Conservation (phyloP, 2,329 filamentous ascomycete species). For the Penicillium sp. region DNA sequence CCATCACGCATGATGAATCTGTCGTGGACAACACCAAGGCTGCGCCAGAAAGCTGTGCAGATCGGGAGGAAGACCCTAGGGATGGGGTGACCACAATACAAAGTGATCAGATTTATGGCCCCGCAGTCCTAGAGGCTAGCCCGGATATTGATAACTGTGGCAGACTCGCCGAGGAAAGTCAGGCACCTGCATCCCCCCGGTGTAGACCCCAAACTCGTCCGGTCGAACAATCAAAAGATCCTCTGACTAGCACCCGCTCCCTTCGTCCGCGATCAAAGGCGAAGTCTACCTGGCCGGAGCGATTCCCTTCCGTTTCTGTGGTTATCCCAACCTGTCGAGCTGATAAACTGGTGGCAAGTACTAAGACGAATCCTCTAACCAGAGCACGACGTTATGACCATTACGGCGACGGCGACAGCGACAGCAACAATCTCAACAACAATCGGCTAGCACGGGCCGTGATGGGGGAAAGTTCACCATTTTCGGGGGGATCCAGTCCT, state of each 20-base stretch:
- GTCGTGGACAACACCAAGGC: neutral
- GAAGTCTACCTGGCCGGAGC: neutral
- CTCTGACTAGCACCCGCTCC: neutral
- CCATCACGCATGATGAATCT: neutral
- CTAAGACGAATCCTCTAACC: neutral
- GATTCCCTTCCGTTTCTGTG: conserved; percentile 3
- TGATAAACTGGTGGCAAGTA: neutral
- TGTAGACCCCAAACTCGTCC: neutral
- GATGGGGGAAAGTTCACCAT: neutral
- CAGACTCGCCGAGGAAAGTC: neutral
- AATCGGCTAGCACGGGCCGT: neutral
- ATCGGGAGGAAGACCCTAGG: neutral
- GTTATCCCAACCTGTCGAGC: conserved; percentile 1
- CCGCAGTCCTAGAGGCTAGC: neutral
- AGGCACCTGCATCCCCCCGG: neutral
- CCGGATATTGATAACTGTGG: neutral
- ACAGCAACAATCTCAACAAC: neutral
- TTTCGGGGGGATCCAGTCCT: neutral
- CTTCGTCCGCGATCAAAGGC: neutral
- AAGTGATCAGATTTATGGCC: neutral
- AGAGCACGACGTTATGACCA: neutral
- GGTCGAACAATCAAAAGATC: neutral
- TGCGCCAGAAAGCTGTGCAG: neutral
- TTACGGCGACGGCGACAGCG: neutral
- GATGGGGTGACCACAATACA: neutral